These are phyloP conservation scores for Tolypocladium tundrense DNA, from an alignment of 2,329 filamentous ascomycete species.

Conservation along the genomic window DNA sequence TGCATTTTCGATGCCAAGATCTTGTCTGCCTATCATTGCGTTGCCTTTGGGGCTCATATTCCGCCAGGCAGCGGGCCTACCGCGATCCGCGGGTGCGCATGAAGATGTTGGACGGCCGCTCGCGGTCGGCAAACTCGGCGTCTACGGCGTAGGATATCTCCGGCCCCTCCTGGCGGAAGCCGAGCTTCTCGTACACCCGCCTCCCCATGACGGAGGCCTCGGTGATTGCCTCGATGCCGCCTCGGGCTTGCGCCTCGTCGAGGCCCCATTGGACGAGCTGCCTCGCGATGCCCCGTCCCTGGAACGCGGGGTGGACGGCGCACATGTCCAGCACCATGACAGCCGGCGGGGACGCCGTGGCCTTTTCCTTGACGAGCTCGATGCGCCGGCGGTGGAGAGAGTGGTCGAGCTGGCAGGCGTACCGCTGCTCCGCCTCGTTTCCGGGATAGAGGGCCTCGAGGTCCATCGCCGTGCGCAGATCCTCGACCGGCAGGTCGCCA, in stretches of 20 bases:
- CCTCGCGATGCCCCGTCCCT: slow-evolving; percentile 36
- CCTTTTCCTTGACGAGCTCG: slow-evolving; percentile 30
- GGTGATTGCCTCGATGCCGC: slow-evolving; percentile 26
- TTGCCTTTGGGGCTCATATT: background rate
- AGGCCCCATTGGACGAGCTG: slow-evolving; percentile 37
- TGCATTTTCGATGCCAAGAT: background rate
- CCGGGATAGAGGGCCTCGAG: slow-evolving; percentile 29
- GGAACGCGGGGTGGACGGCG: slow-evolving; percentile 41
- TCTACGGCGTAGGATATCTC: slow-evolving; percentile 35
- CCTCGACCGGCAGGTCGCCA: slow-evolving; percentile 28
- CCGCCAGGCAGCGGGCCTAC: background rate
- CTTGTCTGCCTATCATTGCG: background rate
- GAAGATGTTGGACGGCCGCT: slow-evolving; percentile 32
- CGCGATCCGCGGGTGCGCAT: slow-evolving; percentile 25
- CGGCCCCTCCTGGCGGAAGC: slow-evolving; percentile 26
- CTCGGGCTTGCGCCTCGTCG: slow-evolving; percentile 27
- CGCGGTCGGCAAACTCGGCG: slow-evolving; percentile 25
- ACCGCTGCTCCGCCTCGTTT: slow-evolving; percentile 32
- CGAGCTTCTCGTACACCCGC: slow-evolving; percentile 32
- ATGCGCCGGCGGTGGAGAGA: slow-evolving; percentile 33
- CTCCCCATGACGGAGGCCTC: slow-evolving; percentile 9
- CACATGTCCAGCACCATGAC: slow-evolving; percentile 41
- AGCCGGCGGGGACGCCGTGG: slow-evolving; percentile 26
- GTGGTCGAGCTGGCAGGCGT: slow-evolving; percentile 28
- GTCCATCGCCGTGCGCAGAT: slow-evolving; percentile 18